phyloP scores from a whole-genome alignment of 1,139 yeast genomes.

The Suhomyces bokatorum region DNA sequence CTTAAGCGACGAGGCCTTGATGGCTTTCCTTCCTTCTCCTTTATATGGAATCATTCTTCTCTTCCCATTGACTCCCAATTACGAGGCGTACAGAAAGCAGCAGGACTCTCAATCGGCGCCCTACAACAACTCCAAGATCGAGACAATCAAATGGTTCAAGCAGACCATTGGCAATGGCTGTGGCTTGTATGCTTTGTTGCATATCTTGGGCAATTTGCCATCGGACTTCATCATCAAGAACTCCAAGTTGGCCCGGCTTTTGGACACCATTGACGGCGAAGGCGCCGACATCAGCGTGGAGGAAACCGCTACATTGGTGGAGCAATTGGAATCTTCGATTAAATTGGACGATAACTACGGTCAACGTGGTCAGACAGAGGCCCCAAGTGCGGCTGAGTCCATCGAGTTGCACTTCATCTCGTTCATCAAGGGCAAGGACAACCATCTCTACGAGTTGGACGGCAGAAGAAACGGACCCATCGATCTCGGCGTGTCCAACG shows the following conservation, averaged over 20 bases:
- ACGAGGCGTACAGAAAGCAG: slow-evolving; percentile 51
- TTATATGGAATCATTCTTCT: slow-evolving; percentile 70
- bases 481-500: slow-evolving; percentile 51
- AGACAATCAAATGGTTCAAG: slow-evolving; percentile 62
- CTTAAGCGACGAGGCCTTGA: slow-evolving; percentile 72
- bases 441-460: slow-evolving; percentile 79
- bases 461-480: slow-evolving; percentile 84
- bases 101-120: slow-evolving; percentile 28
- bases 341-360: slow-evolving; percentile 61
- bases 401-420: slow-evolving; percentile 78
- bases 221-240: slow-evolving; percentile 41
- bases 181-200: slow-evolving; percentile 87
- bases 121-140: slow-evolving; percentile 17
- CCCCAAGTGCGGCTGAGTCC: slow-evolving; percentile 69
- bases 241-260: slow-evolving; percentile 31
- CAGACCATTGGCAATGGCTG: slow-evolving; percentile 91
- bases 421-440: slow-evolving; percentile 58
- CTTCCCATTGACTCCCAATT: slow-evolving; percentile 71
- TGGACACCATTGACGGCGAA: slow-evolving; percentile 14
- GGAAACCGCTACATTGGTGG: slow-evolving; percentile 48
- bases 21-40: slow-evolving; percentile 82
- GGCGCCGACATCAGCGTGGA: slow-evolving; percentile 6
- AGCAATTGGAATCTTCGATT: slow-evolving; percentile 48
- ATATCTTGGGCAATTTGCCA: slow-evolving; percentile 67
- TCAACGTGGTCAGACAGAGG: slow-evolving; percentile 71